Conservation (phyloP, 495 filamentous ascomycete species). For the Endocarpon pusillum region DNA sequence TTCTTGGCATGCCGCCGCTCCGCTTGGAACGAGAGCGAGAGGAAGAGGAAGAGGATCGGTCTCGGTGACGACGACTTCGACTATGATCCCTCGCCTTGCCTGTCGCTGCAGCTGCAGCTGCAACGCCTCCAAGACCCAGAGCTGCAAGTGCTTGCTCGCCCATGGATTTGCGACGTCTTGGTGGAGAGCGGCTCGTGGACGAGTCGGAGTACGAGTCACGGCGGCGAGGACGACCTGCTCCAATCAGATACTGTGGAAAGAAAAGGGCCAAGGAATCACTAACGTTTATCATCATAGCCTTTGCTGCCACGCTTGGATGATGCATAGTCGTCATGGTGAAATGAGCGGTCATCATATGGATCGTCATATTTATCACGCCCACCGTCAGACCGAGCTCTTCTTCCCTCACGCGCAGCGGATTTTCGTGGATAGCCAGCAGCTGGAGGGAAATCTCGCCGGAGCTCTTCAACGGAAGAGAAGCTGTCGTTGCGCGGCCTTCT, state of each 20-base stretch:
- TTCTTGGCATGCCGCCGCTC: conserved; percentile 19
- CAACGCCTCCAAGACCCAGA: conserved; percentile 47
- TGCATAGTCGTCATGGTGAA: no score
- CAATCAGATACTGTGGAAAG: background rate
- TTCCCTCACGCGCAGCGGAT: no score
- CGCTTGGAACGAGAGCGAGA: conserved; percentile 30
- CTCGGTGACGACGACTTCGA: conserved; percentile 31
- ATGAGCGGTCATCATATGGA: conserved; percentile 38
- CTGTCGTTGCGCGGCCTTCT: conserved; percentile 34
- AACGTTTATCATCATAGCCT: conserved; percentile 34
- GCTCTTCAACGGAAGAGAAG: conserved; percentile 48
- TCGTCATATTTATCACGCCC: conserved; percentile 29
- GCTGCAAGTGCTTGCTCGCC: conserved; percentile 50
- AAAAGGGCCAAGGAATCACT: conserved; percentile 1
- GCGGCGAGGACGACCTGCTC: conserved; percentile 21
- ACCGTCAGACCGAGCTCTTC: conserved; percentile 29
- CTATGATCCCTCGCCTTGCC: conserved; percentile 14
- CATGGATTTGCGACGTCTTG: conserved; percentile 49
- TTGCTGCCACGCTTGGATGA: conserved; percentile 32
- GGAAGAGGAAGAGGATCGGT: conserved; percentile 35
- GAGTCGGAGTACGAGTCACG: conserved; percentile 20
- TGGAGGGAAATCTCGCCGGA: conserved; percentile 50
- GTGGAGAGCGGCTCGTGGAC: conserved; percentile 23
- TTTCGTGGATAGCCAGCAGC: conserved; percentile 32
- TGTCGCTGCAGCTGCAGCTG: conserved; percentile 22